Evolutionary conservation across 2,329 filamentous ascomycete species (phyloP), one percentile per base, ranked within the genome.

Genomic region (Aspergillus thermomutatus): DNA sequence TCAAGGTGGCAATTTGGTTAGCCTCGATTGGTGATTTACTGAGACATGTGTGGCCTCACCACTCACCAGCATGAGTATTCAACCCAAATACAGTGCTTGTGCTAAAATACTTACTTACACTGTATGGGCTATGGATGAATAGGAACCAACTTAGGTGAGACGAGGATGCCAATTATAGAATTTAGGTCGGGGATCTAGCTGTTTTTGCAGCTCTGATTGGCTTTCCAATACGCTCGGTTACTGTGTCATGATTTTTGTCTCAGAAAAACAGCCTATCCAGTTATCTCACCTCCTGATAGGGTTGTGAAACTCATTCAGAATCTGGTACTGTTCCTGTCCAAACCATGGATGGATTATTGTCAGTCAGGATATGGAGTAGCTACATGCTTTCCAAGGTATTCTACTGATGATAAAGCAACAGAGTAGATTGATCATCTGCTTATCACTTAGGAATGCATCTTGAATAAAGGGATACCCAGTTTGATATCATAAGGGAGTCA

Each of bases 151-250:
- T 0, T 7, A 37, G 41, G 62, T 66, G 59, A 66, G 64, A 66
- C 62, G 64, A 37, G 43, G 60, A 53, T 60, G 59, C 63, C 62
- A 64, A 61, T 63, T 64, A 63, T 66, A 66, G 56, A 58, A 57
- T 55, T 57, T 45, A 49, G 48, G 52, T 53, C 58, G 50, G 49
- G 57, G 56, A 60, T 56, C 55, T 50, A 46, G 25, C 41, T 43
- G 49, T 43, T 49, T 37, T 21, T 6, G 28, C 11, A 9, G 25
- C 54, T 23, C 11, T 56, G 46, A 66, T 64, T 63, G 56, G 60
- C 25, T 31, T 40, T 4, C n/a, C 14, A 7, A 6, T 27, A 50
- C 41, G 47, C 34, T 52, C 41, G 49, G 52, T 49, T 57, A 53
- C 53, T 25, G 43, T 11, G 23, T 43, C 8, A 8, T 21, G 40